Conservation (phyloP, 2,329 filamentous ascomycete species). For the Verticillium nonalfalfae region DNA sequence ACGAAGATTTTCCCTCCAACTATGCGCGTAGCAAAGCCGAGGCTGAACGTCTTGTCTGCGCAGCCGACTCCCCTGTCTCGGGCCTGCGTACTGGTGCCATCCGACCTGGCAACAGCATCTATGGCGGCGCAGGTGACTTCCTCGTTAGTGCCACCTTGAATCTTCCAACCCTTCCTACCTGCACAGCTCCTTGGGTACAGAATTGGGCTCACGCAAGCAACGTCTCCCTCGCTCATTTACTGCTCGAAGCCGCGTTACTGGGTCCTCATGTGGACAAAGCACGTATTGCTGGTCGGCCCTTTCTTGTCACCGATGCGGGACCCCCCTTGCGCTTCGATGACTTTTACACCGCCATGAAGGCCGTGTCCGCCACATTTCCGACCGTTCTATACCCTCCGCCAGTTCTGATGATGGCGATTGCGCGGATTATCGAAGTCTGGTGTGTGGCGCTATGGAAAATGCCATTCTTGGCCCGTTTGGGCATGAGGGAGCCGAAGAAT, state of each 20-base stretch:
- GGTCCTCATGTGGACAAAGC: slow-evolving; percentile 21
- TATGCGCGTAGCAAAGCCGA: slow-evolving; percentile 45
- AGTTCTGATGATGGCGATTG: slow-evolving; percentile 26
- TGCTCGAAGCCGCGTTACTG: slow-evolving; percentile 44
- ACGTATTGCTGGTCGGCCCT: slow-evolving; percentile 37
- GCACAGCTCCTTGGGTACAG: slow-evolving; percentile 37
- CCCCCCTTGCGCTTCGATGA: slow-evolving; percentile 33
- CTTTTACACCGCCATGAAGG: slow-evolving; percentile 26
- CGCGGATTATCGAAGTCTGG: slow-evolving; percentile 30
- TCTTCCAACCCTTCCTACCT: slow-evolving; percentile 29
- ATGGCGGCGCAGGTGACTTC: slow-evolving; percentile 39
- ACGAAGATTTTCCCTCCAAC: slow-evolving; percentile 38
- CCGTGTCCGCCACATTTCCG: slow-evolving; percentile 22
- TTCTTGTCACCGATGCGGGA: slow-evolving; percentile 43
- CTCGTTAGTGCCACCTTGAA: slow-evolving; percentile 30
- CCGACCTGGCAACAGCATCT: slow-evolving; percentile 46
- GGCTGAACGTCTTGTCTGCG: slow-evolving; percentile 43
- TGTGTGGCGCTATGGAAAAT: slow-evolving; percentile 19
- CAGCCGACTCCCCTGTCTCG: slow-evolving; percentile 24
- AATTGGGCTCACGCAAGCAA: slow-evolving; percentile 45
- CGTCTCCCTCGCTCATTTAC: slow-evolving; percentile 45
- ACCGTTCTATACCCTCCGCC: slow-evolving; percentile 24
- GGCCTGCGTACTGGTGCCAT: slow-evolving; percentile 46
- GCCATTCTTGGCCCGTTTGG: slow-evolving; percentile 15
- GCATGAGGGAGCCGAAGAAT: slow-evolving; percentile 23